Evolutionary conservation across 495 filamentous ascomycete species (phyloP), one percentile per base, ranked within the genome.

Genomic region (Cercophora scortea): DNA sequence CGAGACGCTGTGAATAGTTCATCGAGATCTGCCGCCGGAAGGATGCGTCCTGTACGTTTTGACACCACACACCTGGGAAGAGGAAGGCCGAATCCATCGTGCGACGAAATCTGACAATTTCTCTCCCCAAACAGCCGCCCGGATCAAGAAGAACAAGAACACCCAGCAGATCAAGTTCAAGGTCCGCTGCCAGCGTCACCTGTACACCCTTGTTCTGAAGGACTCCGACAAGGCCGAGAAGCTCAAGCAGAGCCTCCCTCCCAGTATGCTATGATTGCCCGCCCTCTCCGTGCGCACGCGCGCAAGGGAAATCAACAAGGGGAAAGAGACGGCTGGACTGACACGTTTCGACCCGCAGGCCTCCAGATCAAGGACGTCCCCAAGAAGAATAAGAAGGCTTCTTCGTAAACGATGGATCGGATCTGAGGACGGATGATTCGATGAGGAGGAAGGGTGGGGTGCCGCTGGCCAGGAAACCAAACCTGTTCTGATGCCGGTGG

Each of bases 21-120:
- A 94, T 99, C 77, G 94, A 99, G 88, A 92, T 97, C 80, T 95
- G 89, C 87, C 85, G 91, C 75, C 87, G 93, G 67, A 93, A 93
- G 77, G 93, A 99, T 82, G 93, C 94, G 67, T 90, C 88, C 65
- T 95, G 91, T 95, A 86, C 56, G 82, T 85, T 59, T 32, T 3
- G 8, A 32, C 11, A 45, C 48, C 38, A 48, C 36, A 25, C 36
- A 19, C 33, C 16, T n/a, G 25, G 25, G 25, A 25, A 25, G 2
- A 25, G 25, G 25, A 25, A 25, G 5, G 25, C 25, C 25, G 25
- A 25, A 25, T 25, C 25, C 11, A 32, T 34, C 13, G 41, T 18
- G 13, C 16, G 13, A 17, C 45, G 56, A 51, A 57, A 55, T 66
- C 66, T 80, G 66, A 80, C 72, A 53, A 52, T 55, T 47, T 47